These are phyloP conservation scores for Cucurbita maxima DNA, from an alignment of 306 rosid genomes.

Conservation along the genomic window DNA sequence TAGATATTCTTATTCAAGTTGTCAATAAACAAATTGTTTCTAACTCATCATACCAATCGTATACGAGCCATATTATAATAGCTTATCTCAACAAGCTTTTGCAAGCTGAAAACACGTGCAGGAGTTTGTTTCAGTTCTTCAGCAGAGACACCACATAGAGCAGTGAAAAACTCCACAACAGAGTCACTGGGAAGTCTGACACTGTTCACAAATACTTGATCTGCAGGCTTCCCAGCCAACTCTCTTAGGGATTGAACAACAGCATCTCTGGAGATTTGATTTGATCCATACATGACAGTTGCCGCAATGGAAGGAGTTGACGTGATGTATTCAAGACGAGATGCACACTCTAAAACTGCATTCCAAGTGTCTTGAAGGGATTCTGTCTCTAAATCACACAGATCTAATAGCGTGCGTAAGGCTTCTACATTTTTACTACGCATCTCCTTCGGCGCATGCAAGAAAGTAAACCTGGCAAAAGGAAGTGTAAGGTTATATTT, in stretches of 20 bases:
- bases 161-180: conserved; percentile 87
- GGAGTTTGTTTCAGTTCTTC: conserved; percentile 93
- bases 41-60: conserved; percentile 51
- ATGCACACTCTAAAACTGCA: conserved; percentile 94
- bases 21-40: background rate
- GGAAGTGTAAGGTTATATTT: background rate
- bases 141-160: conserved; percentile 95
- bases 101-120: conserved; percentile 98
- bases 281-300: conserved; percentile 92
- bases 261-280: conserved; percentile 91
- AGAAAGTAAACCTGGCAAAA: conserved; percentile 78
- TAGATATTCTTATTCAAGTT: background rate
- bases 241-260: conserved; percentile 85
- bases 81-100: conserved; percentile 97
- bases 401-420: conserved; percentile 56
- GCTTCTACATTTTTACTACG: conserved; percentile 98
- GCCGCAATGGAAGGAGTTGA: conserved; percentile 72
- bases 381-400: conserved; percentile 67
- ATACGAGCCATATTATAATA: conserved; percentile 98
- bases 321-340: conserved; percentile 84
- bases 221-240: conserved; percentile 91
- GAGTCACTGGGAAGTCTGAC: conserved; percentile 93
- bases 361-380: conserved; percentile 98
- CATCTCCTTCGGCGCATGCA: conserved; percentile 99
- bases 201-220: conserved; percentile 88